These are phyloP conservation scores for Barnettozyma vustinii DNA, from an alignment of 805 yeast species.

Conservation along the genomic window DNA sequence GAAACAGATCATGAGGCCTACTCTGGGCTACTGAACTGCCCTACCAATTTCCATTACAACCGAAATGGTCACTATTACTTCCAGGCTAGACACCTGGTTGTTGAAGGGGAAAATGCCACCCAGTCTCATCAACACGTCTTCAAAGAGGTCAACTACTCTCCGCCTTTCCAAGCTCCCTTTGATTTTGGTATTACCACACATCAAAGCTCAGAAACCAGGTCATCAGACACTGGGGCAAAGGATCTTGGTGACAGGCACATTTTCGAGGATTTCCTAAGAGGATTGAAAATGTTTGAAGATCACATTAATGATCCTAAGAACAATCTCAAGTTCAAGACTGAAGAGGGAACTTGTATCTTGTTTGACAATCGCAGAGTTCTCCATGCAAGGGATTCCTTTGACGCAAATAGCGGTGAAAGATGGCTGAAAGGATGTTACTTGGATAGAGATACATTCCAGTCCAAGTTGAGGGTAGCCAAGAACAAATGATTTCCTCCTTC, in stretches of 20 bases:
- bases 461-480: slow-evolving; percentile 43
- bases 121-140: slow-evolving; percentile 28
- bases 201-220: slow-evolving; percentile 14
- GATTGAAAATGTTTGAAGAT: slow-evolving; percentile 55
- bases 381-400: slow-evolving; percentile 55
- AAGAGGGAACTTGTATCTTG: slow-evolving; percentile 57
- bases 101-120: slow-evolving; percentile 39
- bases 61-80: slow-evolving; percentile 58
- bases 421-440: slow-evolving; percentile 76
- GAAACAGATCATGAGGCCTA: slow-evolving; percentile 58
- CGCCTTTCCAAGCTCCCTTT: slow-evolving; percentile 80
- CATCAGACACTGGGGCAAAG: slow-evolving; percentile 27
- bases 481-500: slow-evolving; percentile 1
- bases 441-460: slow-evolving; percentile 64
- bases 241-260: slow-evolving; percentile 36
- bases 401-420: slow-evolving; percentile 43
- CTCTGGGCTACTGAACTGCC: slow-evolving; percentile 53
- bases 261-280: slow-evolving; percentile 53
- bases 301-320: slow-evolving; percentile 47
- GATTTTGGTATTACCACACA: slow-evolving; percentile 47
- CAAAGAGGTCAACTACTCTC: slow-evolving; percentile 65
- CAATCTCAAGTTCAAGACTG: slow-evolving; percentile 48
- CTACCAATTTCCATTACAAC: slow-evolving; percentile 64
- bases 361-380: slow-evolving; percentile 68
- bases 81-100: slow-evolving; percentile 57